Percentiles rank a stretch among this genome's conserved stretches.
phyloP scores from a whole-genome alignment of 208 protist species.

The Porcisia hertigi region DNA sequence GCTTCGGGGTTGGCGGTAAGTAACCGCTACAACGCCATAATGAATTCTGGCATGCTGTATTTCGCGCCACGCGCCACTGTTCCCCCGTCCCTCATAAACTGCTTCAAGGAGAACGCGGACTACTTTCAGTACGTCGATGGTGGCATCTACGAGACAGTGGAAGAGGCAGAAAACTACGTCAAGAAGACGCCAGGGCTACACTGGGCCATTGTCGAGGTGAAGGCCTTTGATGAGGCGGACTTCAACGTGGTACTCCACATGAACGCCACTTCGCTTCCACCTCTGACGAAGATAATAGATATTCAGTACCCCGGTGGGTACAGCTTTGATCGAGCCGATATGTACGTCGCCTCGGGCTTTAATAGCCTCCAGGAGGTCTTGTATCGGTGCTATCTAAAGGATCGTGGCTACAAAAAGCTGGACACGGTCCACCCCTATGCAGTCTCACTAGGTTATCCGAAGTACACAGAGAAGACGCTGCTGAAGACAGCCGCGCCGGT shows the following conservation, averaged over 20 bases:
- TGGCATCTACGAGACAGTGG: slow-evolving; percentile 38
- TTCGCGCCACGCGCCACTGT: slow-evolving; percentile 34
- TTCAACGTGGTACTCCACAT: slow-evolving; percentile 58
- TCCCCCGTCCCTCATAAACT: slow-evolving; percentile 31
- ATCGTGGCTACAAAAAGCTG: slow-evolving; percentile 28
- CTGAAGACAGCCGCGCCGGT: slow-evolving; percentile 44
- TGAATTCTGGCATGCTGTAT: slow-evolving; percentile 45
- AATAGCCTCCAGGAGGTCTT: slow-evolving; percentile 40
- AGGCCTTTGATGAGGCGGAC: slow-evolving; percentile 30
- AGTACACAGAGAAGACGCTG: slow-evolving; percentile 47
- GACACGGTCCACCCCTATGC: slow-evolving; percentile 34
- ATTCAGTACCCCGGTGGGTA: slow-evolving; percentile 42
- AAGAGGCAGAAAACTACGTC: slow-evolving; percentile 34
- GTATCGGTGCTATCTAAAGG: slow-evolving; percentile 41
- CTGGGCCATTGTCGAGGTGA: slow-evolving; percentile 54
- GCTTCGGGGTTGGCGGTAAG: slow-evolving; percentile 23
- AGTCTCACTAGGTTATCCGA: slow-evolving; percentile 30
- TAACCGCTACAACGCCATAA: slow-evolving; percentile 38
- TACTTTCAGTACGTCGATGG: slow-evolving; percentile 52
- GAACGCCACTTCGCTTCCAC: slow-evolving; percentile 42
- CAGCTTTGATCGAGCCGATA: slow-evolving; percentile 29
- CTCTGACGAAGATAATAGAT: slow-evolving; percentile 24
- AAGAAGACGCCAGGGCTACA: slow-evolving; percentile 20
- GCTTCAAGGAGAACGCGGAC: slow-evolving; percentile 27
- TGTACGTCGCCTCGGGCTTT: slow-evolving; percentile 62